Conservation (phyloP, 176 grass and related monocot species). For the Raddia guianensis region DNA sequence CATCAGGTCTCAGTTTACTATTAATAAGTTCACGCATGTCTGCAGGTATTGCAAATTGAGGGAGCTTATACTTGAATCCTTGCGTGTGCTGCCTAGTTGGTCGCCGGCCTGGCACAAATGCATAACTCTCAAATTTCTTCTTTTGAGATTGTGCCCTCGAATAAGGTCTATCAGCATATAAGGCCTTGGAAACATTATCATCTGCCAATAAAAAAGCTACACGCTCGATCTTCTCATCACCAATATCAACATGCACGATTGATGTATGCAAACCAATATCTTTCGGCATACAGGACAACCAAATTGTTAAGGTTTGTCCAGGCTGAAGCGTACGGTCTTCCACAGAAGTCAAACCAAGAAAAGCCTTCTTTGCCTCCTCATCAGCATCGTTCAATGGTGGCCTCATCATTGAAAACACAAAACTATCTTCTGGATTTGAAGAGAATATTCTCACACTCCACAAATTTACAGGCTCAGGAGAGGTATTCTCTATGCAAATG, state of each 20-base stretch:
- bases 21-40: constrained; percentile 69
- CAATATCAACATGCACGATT: constrained; percentile 86
- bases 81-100: constrained; percentile 49
- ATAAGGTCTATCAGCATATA: constrained; percentile 75
- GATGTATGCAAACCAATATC: constrained; percentile 87
- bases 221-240: constrained; percentile 83
- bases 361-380: constrained; percentile 51
- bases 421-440: constrained; percentile 88
- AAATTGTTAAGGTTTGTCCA: constrained; percentile 72
- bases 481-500: constrained; percentile 69
- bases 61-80: constrained; percentile 71
- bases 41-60: constrained; percentile 66
- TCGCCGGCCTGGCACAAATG: constrained; percentile 66
- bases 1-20: constrained; percentile 62
- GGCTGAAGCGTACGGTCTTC: constrained; percentile 79
- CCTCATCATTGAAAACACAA: constrained; percentile 75
- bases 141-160: constrained; percentile 49
- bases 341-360: constrained; percentile 65
- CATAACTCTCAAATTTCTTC: constrained; percentile 56
- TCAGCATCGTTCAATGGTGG: constrained; percentile 60
- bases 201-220: constrained; percentile 83
- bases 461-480: constrained; percentile 53
- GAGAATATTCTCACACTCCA: constrained; percentile 92
- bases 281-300: constrained; percentile 88
- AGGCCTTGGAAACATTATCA: constrained; percentile 68